Percentiles rank a stretch among this genome's conserved stretches.
phyloP scores from a whole-genome alignment of 345 rosid genomes.

The Mangifera indica region DNA sequence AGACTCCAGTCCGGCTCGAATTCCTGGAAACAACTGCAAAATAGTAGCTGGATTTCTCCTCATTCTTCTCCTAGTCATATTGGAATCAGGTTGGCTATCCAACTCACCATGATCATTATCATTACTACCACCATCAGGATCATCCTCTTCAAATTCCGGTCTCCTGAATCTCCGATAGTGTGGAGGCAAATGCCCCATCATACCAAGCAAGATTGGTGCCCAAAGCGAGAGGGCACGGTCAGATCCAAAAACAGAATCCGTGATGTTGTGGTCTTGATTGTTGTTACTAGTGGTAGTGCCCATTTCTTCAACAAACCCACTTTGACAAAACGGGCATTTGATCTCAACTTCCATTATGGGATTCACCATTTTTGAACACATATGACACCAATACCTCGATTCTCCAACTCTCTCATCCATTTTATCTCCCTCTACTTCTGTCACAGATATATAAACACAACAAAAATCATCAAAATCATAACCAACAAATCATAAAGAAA shows the following conservation, averaged over 20 bases:
- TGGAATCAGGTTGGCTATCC: conserved; percentile 66
- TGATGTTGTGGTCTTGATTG: conserved; percentile 26
- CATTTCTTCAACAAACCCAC: conserved; percentile 62
- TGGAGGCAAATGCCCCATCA: conserved; percentile 60
- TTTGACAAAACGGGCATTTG: conserved; percentile 77
- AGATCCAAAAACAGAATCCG: conserved; percentile 65
- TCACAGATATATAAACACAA: conserved; percentile 8
- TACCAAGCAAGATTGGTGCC: conserved; percentile 83
- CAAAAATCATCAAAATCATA: not conserved
- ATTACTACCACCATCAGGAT: conserved; percentile 43
- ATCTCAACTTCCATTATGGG: conserved; percentile 69
- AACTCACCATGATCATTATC: conserved; percentile 40
- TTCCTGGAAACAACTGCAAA: conserved; percentile 73
- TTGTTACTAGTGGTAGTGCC: conserved; percentile 16
- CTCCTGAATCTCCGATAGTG: conserved; percentile 59
- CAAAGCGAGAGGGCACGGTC: conserved; percentile 76
- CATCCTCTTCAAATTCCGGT: conserved; percentile 49
- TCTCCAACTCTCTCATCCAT: conserved; percentile 51
- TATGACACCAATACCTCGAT: conserved; percentile 59
- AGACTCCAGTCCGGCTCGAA: conserved; percentile 73
- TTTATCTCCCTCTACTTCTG: conserved; percentile 23
- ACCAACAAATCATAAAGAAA: not conserved
- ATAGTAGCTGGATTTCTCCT: conserved; percentile 71
- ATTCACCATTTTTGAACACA: conserved; percentile 68
- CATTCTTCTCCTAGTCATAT: conserved; percentile 49